A percentile compares a stretch with the other conserved stretches of the same genome.
These are phyloP conservation scores for Odontarrhena argentea DNA, from an alignment of 345 rosid genomes.

Conservation along the genomic window DNA sequence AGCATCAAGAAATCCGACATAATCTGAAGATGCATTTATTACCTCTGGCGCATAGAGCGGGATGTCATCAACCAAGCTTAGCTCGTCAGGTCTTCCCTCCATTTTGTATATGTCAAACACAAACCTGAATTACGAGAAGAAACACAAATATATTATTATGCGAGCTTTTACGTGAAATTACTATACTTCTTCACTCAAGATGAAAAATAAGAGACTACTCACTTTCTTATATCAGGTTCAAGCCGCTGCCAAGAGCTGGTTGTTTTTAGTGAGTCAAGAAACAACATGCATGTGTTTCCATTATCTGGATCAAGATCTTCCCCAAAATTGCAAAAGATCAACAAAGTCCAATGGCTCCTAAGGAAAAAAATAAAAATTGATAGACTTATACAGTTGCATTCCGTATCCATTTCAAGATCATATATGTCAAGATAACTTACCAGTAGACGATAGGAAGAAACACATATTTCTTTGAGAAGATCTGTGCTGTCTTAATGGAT, in stretches of 20 bases:
- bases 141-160: constrained; percentile 1
- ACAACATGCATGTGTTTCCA: constrained; percentile 57
- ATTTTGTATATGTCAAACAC: constrained; percentile 55
- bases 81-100: constrained; percentile 55
- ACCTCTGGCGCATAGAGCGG: constrained; percentile 65
- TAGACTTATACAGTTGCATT: not conserved
- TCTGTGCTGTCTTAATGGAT: constrained; percentile 57
- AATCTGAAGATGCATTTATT: constrained; percentile 13
- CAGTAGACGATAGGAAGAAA: constrained; percentile 72
- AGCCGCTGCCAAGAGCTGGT: constrained; percentile 47
- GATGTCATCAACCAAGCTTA: constrained; percentile 46
- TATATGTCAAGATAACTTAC: constrained; percentile 35
- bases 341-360: constrained; percentile 76
- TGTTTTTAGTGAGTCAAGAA: constrained; percentile 68
- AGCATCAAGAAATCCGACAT: constrained; percentile 8
- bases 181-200: constrained; percentile 1
- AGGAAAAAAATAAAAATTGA: constrained; percentile 1
- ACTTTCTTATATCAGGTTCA: constrained; percentile 71
- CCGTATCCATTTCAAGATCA: not conserved
- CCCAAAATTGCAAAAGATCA: constrained; percentile 73
- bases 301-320: constrained; percentile 48
- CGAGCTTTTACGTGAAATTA: not conserved
- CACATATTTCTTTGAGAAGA: constrained; percentile 65
- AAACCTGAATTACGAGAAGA: constrained; percentile 49
- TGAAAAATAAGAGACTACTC: constrained; percentile 3